A percentile compares a stretch with the other conserved stretches of the same genome.
phyloP scores from a whole-genome alignment of 2,329 filamentous ascomycete species.

The Pseudogymnoascus sp. region DNA sequence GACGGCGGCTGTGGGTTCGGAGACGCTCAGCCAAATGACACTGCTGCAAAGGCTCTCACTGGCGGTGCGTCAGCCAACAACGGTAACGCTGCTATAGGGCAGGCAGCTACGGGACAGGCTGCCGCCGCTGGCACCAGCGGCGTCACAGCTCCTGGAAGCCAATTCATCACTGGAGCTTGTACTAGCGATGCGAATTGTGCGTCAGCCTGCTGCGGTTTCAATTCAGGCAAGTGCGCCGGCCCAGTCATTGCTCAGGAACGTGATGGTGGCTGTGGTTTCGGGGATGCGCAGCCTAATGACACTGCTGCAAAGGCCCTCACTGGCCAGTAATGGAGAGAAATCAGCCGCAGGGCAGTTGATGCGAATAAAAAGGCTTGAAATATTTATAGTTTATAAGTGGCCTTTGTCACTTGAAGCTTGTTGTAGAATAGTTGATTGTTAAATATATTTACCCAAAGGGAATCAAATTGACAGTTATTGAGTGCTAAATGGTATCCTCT shows the following conservation, averaged over 20 bases:
- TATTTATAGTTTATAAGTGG: background rate
- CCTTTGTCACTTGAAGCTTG: background rate
- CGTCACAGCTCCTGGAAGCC: conserved; percentile 18
- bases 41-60: background rate
- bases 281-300: conserved; percentile 14
- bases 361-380: background rate
- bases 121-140: background rate
- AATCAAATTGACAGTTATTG: background rate
- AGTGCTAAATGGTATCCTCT: background rate
- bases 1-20: conserved; percentile 31
- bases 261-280: conserved; percentile 31
- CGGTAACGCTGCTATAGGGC: background rate
- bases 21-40: conserved; percentile 11
- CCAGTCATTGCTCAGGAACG: conserved; percentile 27
- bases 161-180: conserved; percentile 32
- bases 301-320: conserved; percentile 10
- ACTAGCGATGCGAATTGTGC: conserved; percentile 28
- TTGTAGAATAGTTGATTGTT: background rate
- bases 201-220: conserved; percentile 27
- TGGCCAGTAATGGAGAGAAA: background rate
- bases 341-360: background rate
- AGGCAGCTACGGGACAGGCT: background rate
- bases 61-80: conserved; percentile 1
- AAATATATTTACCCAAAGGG: background rate
- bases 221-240: conserved; percentile 28